These are phyloP conservation scores for Calophaca sinica DNA, from an alignment of 306 rosid species.

Conservation along the genomic window DNA sequence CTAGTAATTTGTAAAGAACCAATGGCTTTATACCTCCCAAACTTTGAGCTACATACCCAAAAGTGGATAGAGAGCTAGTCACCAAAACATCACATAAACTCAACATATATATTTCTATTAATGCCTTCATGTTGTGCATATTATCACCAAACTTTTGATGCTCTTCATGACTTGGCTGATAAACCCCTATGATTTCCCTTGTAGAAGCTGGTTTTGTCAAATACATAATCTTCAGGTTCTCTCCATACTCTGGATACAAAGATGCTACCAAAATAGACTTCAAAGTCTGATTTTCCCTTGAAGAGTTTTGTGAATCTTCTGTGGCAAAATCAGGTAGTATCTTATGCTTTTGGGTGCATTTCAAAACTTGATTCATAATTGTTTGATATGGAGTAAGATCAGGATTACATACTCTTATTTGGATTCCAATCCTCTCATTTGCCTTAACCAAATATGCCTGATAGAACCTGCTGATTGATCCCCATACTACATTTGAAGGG, in stretches of 20 bases:
- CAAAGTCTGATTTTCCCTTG: conserved; percentile 17
- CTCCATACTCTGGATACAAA: conserved; percentile 54
- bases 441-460: conserved; percentile 30
- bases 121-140: conserved; percentile 52
- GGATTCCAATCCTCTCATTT: conserved; percentile 37
- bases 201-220: conserved; percentile 52
- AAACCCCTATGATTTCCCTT: conserved; percentile 57
- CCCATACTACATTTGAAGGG: conserved; percentile 49
- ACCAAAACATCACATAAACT: conserved; percentile 61
- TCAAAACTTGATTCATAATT: conserved; percentile 54
- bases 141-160: conserved; percentile 58
- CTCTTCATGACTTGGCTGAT: conserved; percentile 73
- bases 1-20: not conserved
- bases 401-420: conserved; percentile 43
- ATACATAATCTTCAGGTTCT: conserved; percentile 52
- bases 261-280: conserved; percentile 61
- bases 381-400: conserved; percentile 35
- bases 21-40: conserved; percentile 8
- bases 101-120: conserved; percentile 56
- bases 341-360: conserved; percentile 50
- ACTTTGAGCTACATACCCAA: conserved; percentile 25
- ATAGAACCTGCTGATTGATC: conserved; percentile 52
- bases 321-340: conserved; percentile 41
- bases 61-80: conserved; percentile 53
- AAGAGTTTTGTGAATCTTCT: not conserved